phyloP scores from a whole-genome alignment of 1,284 basidiomycete genomes.

The Ceratobasidium sp. region DNA sequence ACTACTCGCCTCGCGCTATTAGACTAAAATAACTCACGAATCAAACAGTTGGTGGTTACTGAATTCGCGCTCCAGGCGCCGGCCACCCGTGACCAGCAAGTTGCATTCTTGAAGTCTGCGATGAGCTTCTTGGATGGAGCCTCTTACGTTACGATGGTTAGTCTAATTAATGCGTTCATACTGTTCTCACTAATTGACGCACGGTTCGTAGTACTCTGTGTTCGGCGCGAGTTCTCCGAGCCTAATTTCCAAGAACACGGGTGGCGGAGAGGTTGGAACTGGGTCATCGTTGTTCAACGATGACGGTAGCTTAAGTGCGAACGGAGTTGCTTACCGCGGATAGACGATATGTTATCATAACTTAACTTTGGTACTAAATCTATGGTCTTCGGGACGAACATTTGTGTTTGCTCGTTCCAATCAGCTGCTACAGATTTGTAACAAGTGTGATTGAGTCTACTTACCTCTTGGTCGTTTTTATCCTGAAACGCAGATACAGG shows the following conservation, averaged over 20 bases:
- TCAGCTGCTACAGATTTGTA: too few relatives aligned
- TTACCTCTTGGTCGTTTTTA: too few relatives aligned
- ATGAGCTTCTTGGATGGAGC: conserved; percentile 17
- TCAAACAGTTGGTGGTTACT: conserved; percentile 14
- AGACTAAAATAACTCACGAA: not conserved
- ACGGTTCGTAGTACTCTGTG: conserved; percentile 16
- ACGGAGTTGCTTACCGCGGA: conserved; percentile 3
- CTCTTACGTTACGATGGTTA: conserved; percentile 9
- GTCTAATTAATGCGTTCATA: not conserved
- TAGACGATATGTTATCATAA: too few relatives aligned
- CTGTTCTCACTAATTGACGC: not conserved
- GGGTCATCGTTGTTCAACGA: conserved; percentile 39
- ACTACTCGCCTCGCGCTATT: not conserved
- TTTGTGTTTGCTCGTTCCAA: too few relatives aligned
- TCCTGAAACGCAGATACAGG: too few relatives aligned
- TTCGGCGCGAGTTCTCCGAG: conserved; percentile 41
- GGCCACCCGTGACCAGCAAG: conserved; percentile 8
- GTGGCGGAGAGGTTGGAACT: conserved; percentile 22
- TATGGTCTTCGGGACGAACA: too few relatives aligned
- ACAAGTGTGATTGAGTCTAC: too few relatives aligned
- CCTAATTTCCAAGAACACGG: conserved; percentile 27
- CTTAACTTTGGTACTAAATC: too few relatives aligned
- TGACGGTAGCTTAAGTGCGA: conserved; percentile 25
- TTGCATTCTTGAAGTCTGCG: conserved; percentile 3
- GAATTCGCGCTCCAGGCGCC: conserved; percentile 30